Evolutionary conservation across 2,329 filamentous ascomycete genomes (phyloP).

Genomic region (Trichoderma polysporum): DNA sequence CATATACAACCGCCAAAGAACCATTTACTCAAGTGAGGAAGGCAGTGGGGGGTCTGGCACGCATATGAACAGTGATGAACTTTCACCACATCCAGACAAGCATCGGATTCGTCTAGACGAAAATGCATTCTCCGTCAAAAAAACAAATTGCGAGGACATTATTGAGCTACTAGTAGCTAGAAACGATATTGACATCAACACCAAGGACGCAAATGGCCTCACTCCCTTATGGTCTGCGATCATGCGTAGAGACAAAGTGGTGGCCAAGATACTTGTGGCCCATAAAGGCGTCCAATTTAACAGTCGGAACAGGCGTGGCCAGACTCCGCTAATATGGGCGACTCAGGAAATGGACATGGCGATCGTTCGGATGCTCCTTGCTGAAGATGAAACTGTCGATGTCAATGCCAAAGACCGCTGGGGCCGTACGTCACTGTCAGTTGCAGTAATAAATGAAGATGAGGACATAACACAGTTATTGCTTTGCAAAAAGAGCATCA

Average conservation of each 20-base stretch:
- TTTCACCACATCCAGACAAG: too few species aligned
- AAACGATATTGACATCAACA: background rate
- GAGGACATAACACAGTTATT: background rate
- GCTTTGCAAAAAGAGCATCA: background rate
- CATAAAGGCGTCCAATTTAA: background rate
- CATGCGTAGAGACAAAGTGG: too few species aligned
- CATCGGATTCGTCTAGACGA: too few species aligned
- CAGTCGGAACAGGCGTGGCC: background rate
- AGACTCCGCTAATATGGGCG: background rate
- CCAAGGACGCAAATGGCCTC: background rate
- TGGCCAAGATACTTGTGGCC: background rate
- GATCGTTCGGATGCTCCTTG: background rate
- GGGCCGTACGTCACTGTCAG: background rate
- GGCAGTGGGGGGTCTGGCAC: too few species aligned
- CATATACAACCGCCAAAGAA: too few species aligned
- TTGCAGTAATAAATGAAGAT: background rate
- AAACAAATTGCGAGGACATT: too few species aligned
- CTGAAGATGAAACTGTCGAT: background rate
- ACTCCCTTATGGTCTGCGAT: background rate
- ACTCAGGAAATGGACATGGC: background rate
- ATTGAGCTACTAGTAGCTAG: background rate
- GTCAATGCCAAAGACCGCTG: background rate
- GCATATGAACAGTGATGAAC: too few species aligned
- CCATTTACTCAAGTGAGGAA: too few species aligned
- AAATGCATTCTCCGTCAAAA: too few species aligned